phyloP scores from a whole-genome alignment of 2,329 filamentous ascomycete species.

The Apiospora marii region DNA sequence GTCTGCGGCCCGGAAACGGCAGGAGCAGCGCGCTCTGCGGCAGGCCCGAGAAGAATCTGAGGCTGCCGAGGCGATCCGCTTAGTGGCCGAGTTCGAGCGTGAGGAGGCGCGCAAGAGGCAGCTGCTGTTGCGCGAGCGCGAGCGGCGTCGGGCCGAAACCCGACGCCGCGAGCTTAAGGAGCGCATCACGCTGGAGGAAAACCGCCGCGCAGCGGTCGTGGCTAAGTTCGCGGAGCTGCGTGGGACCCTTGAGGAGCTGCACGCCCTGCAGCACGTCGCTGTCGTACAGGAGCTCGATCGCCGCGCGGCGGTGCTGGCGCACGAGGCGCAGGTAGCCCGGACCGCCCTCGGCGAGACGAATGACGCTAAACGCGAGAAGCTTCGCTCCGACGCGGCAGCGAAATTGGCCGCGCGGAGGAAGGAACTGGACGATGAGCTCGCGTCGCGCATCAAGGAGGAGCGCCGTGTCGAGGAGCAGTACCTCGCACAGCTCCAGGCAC shows the following conservation, averaged over 20 bases:
- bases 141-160: constrained; percentile 46
- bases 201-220: constrained; percentile 49
- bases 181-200: constrained; percentile 49
- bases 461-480: constrained; percentile 54
- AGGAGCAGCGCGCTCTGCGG: constrained; percentile 42
- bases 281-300: constrained; percentile 49
- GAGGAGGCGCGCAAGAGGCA: constrained; percentile 53
- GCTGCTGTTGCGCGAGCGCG: constrained; percentile 48
- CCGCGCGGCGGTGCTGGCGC: constrained; percentile 40
- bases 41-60: constrained; percentile 47
- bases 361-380: constrained; percentile 40
- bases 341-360: constrained; percentile 45
- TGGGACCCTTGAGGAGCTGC: constrained; percentile 46
- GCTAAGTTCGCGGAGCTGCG: constrained; percentile 49
- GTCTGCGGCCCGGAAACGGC: constrained; percentile 43
- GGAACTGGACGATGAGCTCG: constrained; percentile 50
- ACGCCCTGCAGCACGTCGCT: constrained; percentile 51
- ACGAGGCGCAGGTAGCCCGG: constrained; percentile 36
- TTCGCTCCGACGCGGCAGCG: constrained; percentile 36
- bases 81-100: constrained; percentile 58
- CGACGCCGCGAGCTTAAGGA: constrained; percentile 48
- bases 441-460: constrained; percentile 50
- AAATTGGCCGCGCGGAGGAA: constrained; percentile 46
- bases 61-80: constrained; percentile 49
- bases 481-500: constrained; percentile 42